phyloP scores from a whole-genome alignment of 352 stramenopile genomes.

The Globisporangium okanoganense region DNA sequence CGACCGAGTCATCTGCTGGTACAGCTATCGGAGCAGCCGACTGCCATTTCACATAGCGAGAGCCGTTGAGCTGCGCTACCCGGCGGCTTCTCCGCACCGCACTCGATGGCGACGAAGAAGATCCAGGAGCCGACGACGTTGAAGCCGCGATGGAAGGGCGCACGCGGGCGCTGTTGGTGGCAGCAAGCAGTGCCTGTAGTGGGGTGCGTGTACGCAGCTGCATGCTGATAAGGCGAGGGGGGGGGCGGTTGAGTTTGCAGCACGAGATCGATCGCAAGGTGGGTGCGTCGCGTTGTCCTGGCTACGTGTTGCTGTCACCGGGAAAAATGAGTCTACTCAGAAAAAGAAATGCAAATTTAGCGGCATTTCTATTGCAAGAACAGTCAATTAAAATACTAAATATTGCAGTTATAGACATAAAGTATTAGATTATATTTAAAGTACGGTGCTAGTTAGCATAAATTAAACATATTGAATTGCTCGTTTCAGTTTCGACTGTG shows the following conservation, averaged over 20 bases:
- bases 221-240: neutral
- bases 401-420: no score
- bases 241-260: neutral
- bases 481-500: no score
- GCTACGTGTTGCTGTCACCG: neutral
- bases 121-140: neutral
- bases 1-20: neutral
- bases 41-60: neutral
- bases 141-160: neutral
- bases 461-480: no score
- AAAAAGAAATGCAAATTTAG: no score
- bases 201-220: constrained; percentile 3
- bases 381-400: no score
- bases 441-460: no score
- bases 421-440: no score
- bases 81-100: constrained; percentile 2
- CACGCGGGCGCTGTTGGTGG: neutral
- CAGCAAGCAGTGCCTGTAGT: neutral
- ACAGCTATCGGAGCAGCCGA: neutral
- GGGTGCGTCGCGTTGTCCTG: neutral
- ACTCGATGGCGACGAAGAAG: neutral
- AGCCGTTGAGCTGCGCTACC: neutral
- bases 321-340: neutral
- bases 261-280: no score
- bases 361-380: neutral